Base-by-base conservation (phyloP, 768 basidiomycete species). In the Tylopilus plumbeoviolaceoides region DNA sequence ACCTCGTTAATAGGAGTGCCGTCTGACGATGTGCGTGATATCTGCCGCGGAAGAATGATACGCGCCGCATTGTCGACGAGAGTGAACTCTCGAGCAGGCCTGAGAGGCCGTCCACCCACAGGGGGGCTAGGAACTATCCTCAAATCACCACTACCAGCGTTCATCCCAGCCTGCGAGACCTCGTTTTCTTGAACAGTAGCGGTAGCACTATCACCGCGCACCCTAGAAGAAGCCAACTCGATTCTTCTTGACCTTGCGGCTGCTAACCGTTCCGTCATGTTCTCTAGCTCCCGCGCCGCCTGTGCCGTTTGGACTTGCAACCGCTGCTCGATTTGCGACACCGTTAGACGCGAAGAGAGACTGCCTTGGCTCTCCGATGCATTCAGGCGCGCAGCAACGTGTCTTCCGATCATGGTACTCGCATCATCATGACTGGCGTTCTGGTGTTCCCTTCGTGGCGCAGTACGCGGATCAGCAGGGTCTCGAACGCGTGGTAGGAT, bases 321-420 rank as follows among this genome's bases (percentile, higher is more conserved):
- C 44, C 53, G 63, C 40, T 69, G 69, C 35, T 69, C 69, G 1
- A 72, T 50, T 41, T 55, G 62, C 35, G 64, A 56, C 31, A 64
- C 41, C 40, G 66, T 52, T 7, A 61, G 49, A 38, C 64, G 56
- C 12, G 61, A 54, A 27, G 52, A 59, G 44, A 59, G 58, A 30
- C 54, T 54, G 17, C 46, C 40, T 1, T 57, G 65, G n/a, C 47
- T 35, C 6, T 67, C 59, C 31, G 65, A 47, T 35, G 59, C 53
- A 28, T 53, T 59, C 18, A 60, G 49, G 49, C 69, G 69, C 3
- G 71, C 71, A 4, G 69, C 65, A 40, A 70, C 69, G 36, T 68
- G 69, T 25, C 70, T 63, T 33, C 69, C 69, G 17, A 72, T 70
- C 66, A 69, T 64, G 5, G 69, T 70, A 10, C 57, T 67, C 15